Percentiles rank a stretch among this genome's conserved stretches.
These are phyloP conservation scores for Backusella macrospora DNA, from an alignment of 192 early-diverging fungal species.

Conservation along the genomic window DNA sequence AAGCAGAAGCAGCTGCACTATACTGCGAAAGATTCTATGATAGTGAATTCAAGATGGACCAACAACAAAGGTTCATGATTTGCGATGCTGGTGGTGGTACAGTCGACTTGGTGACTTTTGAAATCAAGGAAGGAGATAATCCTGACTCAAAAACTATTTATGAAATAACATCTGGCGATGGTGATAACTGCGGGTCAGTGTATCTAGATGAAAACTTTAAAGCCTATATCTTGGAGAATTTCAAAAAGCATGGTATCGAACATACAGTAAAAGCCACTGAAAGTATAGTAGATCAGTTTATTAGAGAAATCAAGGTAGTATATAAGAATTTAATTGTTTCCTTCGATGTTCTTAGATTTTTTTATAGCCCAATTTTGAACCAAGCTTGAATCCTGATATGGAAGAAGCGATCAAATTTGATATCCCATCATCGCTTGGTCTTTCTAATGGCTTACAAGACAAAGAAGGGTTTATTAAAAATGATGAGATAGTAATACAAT, in stretches of 20 bases:
- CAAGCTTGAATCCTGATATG: conserved; percentile 11
- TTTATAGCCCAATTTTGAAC: conserved; percentile 50
- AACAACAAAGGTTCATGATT: too few species aligned
- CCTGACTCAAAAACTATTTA: conserved; percentile 31
- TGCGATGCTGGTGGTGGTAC: conserved; percentile 56
- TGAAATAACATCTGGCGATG: conserved; percentile 46
- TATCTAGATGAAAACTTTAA: conserved; percentile 47
- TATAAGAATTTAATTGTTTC: neutral
- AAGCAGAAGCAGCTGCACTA: too few species aligned
- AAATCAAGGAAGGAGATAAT: conserved; percentile 29
- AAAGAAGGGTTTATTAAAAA: conserved; percentile 47
- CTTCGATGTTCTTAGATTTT: neutral
- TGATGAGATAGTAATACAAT: conserved; percentile 48
- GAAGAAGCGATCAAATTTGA: conserved; percentile 47
- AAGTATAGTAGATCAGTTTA: conserved; percentile 42
- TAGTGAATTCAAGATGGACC: too few species aligned
- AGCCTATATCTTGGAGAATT: conserved; percentile 36
- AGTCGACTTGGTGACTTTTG: conserved; percentile 51
- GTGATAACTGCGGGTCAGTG: conserved; percentile 46
- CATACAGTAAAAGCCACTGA: conserved; percentile 41
- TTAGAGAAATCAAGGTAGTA: conserved; percentile 43
- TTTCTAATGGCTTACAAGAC: conserved; percentile 43
- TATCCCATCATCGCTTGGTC: conserved; percentile 41
- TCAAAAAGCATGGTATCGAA: conserved; percentile 34
- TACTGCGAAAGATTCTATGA: too few species aligned